A percentile compares a stretch with the other conserved stretches of the same genome.
Conservation (phyloP, 768 basidiomycete genomes). For the Russula ochroleuca region DNA sequence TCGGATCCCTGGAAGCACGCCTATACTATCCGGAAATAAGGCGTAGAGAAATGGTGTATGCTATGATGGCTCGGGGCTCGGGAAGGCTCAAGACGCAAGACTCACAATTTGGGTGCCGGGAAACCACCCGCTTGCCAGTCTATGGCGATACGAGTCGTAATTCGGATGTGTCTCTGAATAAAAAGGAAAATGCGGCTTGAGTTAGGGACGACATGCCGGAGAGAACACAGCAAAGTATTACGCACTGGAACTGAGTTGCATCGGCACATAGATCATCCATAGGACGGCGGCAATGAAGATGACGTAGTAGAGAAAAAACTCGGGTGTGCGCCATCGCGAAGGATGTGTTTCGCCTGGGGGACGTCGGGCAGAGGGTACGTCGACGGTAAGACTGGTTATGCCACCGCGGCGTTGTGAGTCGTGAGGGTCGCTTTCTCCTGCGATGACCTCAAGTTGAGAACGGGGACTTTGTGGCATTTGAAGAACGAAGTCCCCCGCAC, state of each 20-base stretch:
- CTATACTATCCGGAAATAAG: background rate
- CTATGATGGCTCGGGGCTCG: background rate
- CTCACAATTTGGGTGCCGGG: constrained; percentile 69
- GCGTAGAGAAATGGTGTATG: background rate
- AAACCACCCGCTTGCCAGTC: constrained; percentile 75
- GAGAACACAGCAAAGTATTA: constrained; percentile 22
- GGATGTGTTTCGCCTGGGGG: constrained; percentile 32
- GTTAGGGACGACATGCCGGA: background rate
- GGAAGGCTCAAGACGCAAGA: background rate
- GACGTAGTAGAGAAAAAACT: constrained; percentile 75
- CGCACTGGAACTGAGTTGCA: constrained; percentile 70
- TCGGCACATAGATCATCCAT: constrained; percentile 71
- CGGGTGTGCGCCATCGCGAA: constrained; percentile 71
- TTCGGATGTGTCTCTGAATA: constrained; percentile 67
- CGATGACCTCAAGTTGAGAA: constrained; percentile 16
- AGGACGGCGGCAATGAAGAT: constrained; percentile 60
- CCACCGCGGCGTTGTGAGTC: constrained; percentile 30
- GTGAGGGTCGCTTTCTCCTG: constrained; percentile 9
- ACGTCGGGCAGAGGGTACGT: constrained; percentile 45
- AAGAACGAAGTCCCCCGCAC: constrained; percentile 28
- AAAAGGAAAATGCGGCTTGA: constrained; percentile 1
- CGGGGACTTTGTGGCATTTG: constrained; percentile 34
- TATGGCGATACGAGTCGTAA: constrained; percentile 52
- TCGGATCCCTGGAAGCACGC: background rate
- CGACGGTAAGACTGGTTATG: constrained; percentile 50